These are phyloP conservation scores for Penicillium sp. DNA, from an alignment of 2,329 filamentous ascomycete genomes.

Conservation along the genomic window DNA sequence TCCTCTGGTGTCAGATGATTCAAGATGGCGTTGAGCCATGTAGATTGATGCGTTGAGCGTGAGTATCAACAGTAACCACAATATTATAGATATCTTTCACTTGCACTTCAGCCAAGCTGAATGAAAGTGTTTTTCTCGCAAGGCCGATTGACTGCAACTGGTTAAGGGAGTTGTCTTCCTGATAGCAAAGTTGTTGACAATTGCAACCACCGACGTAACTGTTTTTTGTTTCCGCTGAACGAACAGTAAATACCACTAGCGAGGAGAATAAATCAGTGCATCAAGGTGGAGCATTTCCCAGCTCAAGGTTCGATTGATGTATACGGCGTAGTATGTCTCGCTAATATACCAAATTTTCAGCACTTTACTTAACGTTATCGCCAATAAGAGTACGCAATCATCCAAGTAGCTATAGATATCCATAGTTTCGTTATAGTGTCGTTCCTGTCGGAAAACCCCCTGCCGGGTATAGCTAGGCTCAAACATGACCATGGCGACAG, in stretches of 20 bases:
- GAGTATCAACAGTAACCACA: background rate
- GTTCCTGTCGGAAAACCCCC: background rate
- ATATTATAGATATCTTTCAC: background rate
- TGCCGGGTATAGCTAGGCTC: background rate
- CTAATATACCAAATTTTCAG: background rate
- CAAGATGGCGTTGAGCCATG: background rate
- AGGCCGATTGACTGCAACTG: background rate
- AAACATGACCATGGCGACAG: background rate
- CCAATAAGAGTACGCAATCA: background rate
- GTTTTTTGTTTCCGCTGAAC: background rate
- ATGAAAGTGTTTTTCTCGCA: background rate
- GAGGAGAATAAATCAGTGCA: background rate
- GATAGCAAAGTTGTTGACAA: background rate
- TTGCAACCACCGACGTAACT: background rate
- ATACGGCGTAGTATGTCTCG: background rate
- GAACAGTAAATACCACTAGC: background rate
- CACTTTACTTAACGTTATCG: background rate
- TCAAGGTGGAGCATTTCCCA: background rate
- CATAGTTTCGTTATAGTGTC: background rate
- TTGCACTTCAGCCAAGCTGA: no score
- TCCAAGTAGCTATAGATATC: background rate
- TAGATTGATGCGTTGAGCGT: background rate
- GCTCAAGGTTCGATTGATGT: background rate
- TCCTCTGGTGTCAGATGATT: background rate
- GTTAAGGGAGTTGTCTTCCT: background rate